These are phyloP conservation scores for Nymphaea thermarum DNA, from an alignment of 164 flowering plant genomes.

Conservation along the genomic window DNA sequence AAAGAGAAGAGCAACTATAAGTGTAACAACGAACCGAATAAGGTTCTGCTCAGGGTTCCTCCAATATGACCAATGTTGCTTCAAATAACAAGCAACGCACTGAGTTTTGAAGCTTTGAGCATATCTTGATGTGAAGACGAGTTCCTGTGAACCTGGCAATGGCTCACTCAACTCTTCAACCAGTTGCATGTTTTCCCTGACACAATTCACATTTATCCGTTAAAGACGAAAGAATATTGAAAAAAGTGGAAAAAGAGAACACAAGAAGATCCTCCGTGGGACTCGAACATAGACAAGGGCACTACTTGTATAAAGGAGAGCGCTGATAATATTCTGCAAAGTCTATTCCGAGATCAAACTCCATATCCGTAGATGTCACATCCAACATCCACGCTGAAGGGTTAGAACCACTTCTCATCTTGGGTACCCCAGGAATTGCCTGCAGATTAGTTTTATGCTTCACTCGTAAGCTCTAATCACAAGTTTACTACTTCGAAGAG, in stretches of 20 bases:
- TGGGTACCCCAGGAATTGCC: conserved; percentile 29
- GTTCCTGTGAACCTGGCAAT: conserved; percentile 41
- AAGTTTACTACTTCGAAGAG: background rate
- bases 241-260: background rate
- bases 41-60: conserved; percentile 81
- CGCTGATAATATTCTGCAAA: conserved; percentile 11
- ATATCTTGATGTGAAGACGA: conserved; percentile 41
- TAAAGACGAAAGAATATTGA: background rate
- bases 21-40: conserved; percentile 54
- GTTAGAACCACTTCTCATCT: conserved; percentile 55
- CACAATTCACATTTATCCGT: background rate
- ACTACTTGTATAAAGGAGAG: conserved; percentile 10
- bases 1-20: conserved; percentile 46
- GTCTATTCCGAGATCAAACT: conserved; percentile 11
- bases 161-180: conserved; percentile 51
- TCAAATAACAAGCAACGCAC: conserved; percentile 77
- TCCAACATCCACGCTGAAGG: conserved; percentile 21
- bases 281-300: background rate
- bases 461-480: background rate
- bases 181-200: conserved; percentile 47
- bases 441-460: background rate
- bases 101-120: conserved; percentile 54
- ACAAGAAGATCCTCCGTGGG: background rate
- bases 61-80: conserved; percentile 89
- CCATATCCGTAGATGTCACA: conserved; percentile 12